Base-by-base conservation (phyloP, 129 eudicot genomes). In the Smallanthus sonchifolius region DNA sequence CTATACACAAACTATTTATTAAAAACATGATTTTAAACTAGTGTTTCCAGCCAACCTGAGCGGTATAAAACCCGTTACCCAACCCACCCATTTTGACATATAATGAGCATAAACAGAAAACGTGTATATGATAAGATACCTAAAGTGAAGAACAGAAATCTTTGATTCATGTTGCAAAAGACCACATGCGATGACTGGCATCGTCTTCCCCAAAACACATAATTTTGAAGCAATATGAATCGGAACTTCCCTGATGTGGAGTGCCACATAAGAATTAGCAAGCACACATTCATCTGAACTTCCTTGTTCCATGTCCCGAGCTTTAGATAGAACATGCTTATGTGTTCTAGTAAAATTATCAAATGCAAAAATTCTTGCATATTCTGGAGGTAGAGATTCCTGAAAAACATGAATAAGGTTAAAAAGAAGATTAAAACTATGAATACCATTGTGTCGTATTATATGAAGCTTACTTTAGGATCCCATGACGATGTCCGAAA, bases 401-500 rank as follows among this genome's bases (percentile, higher is more conserved):
- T 94, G 82, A 67, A 73, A 65, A 14, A 36, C 7, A 55, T 55
- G 36, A 16, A 16, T 6, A 63, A 16, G 34, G 57, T 76, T 47
- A 37, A 37, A 51, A 5, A 62, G 42, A n/a, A 39, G 37, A 15
- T 71, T 35, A 34, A 38, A 57, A 10, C 56, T 7, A 65, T 10
- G 28, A 59, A 34, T 45, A n/a, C 24, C 15, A 52, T 47, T 10
- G 63, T 24, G n/a, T 5, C 44, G 4, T 57, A 59, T 65, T 16
- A 20, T 44, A 57, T 4, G 69, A 20, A 56, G 48, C 72, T 61
- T 78, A 91, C 98, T 72, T 94, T 90, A 20, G 98, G 97, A 73
- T 94, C 98, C 98, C 97, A 94, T 34, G 98, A 75, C 2, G 98
- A 94, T 37, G 96, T 90, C 73, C 97, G 83, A 73, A 93, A 88